These are phyloP conservation scores for Tritrichomonas foetus DNA, from an alignment of 208 protist species.

Conservation along the genomic window DNA sequence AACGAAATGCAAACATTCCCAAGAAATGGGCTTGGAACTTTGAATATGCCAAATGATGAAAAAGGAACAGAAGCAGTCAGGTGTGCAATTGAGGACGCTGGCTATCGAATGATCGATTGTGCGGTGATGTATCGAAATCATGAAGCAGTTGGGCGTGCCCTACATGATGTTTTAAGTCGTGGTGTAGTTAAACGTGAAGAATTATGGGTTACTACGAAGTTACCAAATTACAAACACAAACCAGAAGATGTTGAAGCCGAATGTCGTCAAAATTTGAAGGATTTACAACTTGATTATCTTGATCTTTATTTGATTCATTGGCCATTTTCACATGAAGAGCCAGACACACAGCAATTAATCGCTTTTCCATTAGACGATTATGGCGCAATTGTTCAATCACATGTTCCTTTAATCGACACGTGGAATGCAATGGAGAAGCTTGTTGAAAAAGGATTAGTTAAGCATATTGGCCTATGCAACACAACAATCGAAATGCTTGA, in stretches of 20 bases:
- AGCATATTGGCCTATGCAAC: slow-evolving; percentile 35
- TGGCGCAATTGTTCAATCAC: neutral
- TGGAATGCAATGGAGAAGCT: neutral
- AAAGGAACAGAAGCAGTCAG: neutral
- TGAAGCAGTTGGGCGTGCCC: slow-evolving; percentile 34
- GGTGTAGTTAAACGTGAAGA: neutral
- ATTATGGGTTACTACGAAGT: neutral
- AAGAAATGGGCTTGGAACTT: neutral
- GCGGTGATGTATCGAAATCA: slow-evolving; percentile 43
- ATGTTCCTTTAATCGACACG: neutral
- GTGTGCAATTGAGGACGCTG: neutral
- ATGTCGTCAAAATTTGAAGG: neutral
- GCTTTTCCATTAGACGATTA: too few species aligned
- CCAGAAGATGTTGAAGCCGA: neutral
- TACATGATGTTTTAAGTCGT: neutral
- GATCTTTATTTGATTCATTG: neutral
- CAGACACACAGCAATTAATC: too few species aligned
- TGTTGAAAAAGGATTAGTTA: neutral
- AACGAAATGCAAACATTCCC: too few species aligned
- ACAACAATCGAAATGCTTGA: neutral
- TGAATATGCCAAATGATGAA: neutral
- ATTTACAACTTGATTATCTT: neutral
- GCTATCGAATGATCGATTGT: slow-evolving; percentile 46
- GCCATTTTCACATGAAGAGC: neutral
- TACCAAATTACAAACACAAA: neutral